Base-by-base conservation (phyloP, 495 filamentous ascomycete genomes). In the Amphirosellinia nigrospora region DNA sequence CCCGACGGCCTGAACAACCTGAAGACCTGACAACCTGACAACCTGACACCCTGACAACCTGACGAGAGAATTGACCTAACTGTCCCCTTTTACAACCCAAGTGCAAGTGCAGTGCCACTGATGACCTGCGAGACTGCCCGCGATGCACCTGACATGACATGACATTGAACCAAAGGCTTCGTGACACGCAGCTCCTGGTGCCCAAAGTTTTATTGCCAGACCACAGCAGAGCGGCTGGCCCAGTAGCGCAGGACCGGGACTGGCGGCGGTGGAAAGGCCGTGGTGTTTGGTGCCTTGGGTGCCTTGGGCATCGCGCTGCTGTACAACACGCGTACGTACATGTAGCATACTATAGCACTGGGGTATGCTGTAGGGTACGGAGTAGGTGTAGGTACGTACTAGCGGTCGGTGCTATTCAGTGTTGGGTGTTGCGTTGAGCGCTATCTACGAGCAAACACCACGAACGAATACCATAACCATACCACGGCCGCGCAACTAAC, bases 261-360 rank as follows among this genome's bases (percentile, higher is more conserved):
- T 28, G 41, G 41, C 7, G 55, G 30, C 26, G 21, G 9, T 52
- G 48, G 66, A 52, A 34, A 68, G 28, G 53, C 19, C 36, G 58
- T 63, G 46, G 67, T n/a, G n/a, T n/a, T n/a, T n/a, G n/a, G n/a
- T n/a, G n/a, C n/a, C n/a, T n/a, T n/a, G n/a, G n/a, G n/a, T 63
- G 67, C 58, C 23, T 69, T 69, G 67, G 67, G 58, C 67, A 50
- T 61, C 48, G 34, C 30, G 21, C 55, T 58, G 55, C 16, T n/a
- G 16, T 36, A 36, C 55, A 58, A n/a, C 55, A 58, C 55, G 55
- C 55, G 55, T 32, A 21, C 19, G 55, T 58, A 58, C 30, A 58
- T 58, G 55, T 58, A 34, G 55, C 55, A 36, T 8, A n/a, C n/a
- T n/a, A n/a, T n/a, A n/a, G n/a, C n/a, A n/a, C 55, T n/a, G 32